A percentile compares a stretch with the other conserved stretches of the same genome.
Conservation (phyloP, 1,284 basidiomycete species). For the Pyrrhoderma lamaoense region DNA sequence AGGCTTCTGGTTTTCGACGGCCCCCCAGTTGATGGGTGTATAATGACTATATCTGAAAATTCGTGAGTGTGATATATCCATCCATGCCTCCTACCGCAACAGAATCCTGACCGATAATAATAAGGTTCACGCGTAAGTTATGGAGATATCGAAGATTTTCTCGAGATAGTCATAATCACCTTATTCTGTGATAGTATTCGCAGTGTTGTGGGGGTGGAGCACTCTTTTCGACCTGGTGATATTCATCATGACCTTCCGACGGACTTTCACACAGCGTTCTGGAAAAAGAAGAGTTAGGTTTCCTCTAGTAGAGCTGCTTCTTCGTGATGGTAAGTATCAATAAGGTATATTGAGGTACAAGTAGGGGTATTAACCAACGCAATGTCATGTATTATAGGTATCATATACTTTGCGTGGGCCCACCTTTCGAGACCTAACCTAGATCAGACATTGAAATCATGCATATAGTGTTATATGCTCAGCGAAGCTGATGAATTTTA, state of each 20-base stretch:
- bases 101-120: no score
- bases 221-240: constrained; percentile 5
- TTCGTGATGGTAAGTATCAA: constrained; percentile 9
- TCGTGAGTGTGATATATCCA: background rate
- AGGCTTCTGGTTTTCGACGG: background rate
- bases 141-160: no score
- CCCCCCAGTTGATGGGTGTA: constrained; percentile 4
- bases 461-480: no score
- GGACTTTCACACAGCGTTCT: background rate
- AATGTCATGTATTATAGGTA: background rate
- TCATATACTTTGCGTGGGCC: constrained; percentile 12
- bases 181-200: constrained; percentile 5
- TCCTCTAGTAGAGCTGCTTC: constrained; percentile 1
- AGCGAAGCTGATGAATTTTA: no score
- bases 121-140: no score
- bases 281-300: background rate
- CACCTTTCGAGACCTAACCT: no score
- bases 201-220: constrained; percentile 3
- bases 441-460: no score
- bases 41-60: constrained; percentile 3
- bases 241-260: constrained; percentile 11
- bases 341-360: no score
- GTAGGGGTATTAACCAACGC: no score
- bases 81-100: no score
- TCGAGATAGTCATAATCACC: no score